Conservation (phyloP, 2,329 filamentous ascomycete species). For the Fusarium paranaense region DNA sequence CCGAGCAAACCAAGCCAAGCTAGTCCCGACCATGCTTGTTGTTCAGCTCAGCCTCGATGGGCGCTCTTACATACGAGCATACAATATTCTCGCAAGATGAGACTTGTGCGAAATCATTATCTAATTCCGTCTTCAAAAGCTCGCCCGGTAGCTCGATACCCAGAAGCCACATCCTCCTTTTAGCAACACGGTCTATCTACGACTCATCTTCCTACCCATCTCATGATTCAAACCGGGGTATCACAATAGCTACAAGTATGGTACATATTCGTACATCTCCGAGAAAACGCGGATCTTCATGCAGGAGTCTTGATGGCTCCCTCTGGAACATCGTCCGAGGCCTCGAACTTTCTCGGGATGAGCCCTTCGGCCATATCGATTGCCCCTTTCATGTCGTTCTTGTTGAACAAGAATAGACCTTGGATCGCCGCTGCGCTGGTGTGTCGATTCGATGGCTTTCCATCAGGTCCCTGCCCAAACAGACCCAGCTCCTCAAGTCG, state of each 20-base stretch:
- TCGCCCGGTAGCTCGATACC: background rate
- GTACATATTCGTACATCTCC: constrained; percentile 23
- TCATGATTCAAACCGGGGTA: constrained; percentile 27
- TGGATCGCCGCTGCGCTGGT: constrained; percentile 94
- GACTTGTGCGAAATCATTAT: background rate
- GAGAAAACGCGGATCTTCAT: constrained; percentile 33
- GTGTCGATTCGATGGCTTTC: constrained; percentile 58
- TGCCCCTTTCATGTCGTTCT: constrained; percentile 88
- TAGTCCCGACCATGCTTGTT: constrained; percentile 1
- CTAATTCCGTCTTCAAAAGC: background rate
- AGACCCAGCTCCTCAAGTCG: constrained; percentile 78
- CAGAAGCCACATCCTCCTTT: background rate
- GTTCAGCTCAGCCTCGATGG: constrained; percentile 3
- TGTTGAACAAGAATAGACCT: constrained; percentile 95
- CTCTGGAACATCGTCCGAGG: constrained; percentile 53
- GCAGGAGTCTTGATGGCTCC: constrained; percentile 57
- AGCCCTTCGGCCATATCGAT: constrained; percentile 81
- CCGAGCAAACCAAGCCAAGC: constrained; percentile 1
- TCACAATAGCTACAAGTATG: constrained; percentile 28
- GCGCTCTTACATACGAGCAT: background rate
- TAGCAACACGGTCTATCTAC: background rate
- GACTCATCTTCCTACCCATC: constrained; percentile 1
- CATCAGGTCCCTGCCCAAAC: constrained; percentile 67
- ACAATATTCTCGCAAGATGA: background rate
- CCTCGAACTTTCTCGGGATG: constrained; percentile 67